These are phyloP conservation scores for Coemansia sp. DNA, from an alignment of 192 early-diverging fungal genomes.

Conservation along the genomic window DNA sequence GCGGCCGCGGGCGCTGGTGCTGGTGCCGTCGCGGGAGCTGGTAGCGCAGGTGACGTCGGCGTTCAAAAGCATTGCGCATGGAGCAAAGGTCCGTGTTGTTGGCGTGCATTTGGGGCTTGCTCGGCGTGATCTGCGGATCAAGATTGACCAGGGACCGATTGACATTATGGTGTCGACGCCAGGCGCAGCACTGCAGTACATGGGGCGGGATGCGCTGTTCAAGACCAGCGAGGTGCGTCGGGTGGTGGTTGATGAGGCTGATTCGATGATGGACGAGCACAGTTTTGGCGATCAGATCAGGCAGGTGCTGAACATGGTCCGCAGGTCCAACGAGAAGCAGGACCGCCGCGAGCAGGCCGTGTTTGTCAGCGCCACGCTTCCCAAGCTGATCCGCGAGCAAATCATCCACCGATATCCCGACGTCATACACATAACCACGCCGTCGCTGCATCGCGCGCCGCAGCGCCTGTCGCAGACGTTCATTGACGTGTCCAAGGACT, in stretches of 20 bases:
- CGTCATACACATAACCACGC: slow-evolving; percentile 73
- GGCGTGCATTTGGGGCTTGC: slow-evolving; percentile 58
- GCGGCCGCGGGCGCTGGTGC: slow-evolving; percentile 78
- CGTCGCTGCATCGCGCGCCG: slow-evolving; percentile 74
- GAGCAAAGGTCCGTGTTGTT: slow-evolving; percentile 65
- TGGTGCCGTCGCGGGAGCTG: slow-evolving; percentile 88
- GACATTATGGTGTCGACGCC: slow-evolving; percentile 89
- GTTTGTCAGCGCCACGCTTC: slow-evolving; percentile 72
- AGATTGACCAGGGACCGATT: slow-evolving; percentile 63
- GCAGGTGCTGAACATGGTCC: slow-evolving; percentile 56
- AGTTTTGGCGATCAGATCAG: slow-evolving; percentile 71
- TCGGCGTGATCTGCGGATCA: slow-evolving; percentile 50
- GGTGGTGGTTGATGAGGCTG: slow-evolving; percentile 91
- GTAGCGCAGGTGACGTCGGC: slow-evolving; percentile 73
- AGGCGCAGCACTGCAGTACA: slow-evolving; percentile 60
- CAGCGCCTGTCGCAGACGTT: slow-evolving; percentile 78
- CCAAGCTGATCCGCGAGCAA: slow-evolving; percentile 63
- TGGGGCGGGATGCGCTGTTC: slow-evolving; percentile 57
- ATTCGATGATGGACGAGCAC: slow-evolving; percentile 82
- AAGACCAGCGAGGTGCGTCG: slow-evolving; percentile 62
- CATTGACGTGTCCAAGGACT: slow-evolving; percentile 66
- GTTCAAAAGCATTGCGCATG: slow-evolving; percentile 73
- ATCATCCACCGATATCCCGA: slow-evolving; percentile 60
- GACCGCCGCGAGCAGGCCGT: slow-evolving; percentile 55
- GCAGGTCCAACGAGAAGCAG: slow-evolving; percentile 43